Evolutionary conservation across 2,329 filamentous ascomycete species (phyloP), one percentile per base, ranked within the genome.

Genomic region (Colletotrichum spinosum): DNA sequence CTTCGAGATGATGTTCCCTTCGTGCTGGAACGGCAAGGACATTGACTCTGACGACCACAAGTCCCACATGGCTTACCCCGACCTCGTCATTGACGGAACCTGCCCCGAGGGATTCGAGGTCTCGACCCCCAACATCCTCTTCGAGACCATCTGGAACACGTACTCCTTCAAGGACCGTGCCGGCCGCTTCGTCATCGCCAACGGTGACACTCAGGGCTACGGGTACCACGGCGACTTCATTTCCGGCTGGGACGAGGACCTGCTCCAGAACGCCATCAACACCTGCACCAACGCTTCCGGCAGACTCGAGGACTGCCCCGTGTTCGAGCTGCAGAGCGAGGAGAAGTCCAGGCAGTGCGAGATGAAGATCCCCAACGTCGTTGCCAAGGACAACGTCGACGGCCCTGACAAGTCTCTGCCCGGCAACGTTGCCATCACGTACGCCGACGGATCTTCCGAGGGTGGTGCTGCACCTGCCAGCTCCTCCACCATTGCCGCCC

Each of bases 1-100:
- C 51, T 82, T 95, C 49, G 94, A 97, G 78, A 79, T 97, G 65
- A 92, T 93, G 86, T 97, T 97, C 79, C 92, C 93, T 0, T 93
- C 90, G 2, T 97, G 93, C 85, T 97, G 93, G 91, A 92, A 96
- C 72, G 92, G 92, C 55, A 84, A 88, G 71, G 84, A 90, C 68
- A 60, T 80, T 6, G 84, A 86, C 70, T 84, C 83, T 8, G 63
- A 73, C 0, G 82, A 89, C 74, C 87, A 89, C 78, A 83, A 82
- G 75, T 80, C 80, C 68, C 88, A 97, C 75, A 86, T 97, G 67
- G 91, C 90, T 5, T 97, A 94, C 76, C 93, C 93, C 1, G 85
- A 87, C 70, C 81, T 90, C 11, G 90, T 97, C 71, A 92, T 92
- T 79, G 87, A 88, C 69, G 94, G 94, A 38, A 82, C 81, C 42